Conservation (phyloP, 2,329 filamentous ascomycete species). For the Fusarium sp. region DNA sequence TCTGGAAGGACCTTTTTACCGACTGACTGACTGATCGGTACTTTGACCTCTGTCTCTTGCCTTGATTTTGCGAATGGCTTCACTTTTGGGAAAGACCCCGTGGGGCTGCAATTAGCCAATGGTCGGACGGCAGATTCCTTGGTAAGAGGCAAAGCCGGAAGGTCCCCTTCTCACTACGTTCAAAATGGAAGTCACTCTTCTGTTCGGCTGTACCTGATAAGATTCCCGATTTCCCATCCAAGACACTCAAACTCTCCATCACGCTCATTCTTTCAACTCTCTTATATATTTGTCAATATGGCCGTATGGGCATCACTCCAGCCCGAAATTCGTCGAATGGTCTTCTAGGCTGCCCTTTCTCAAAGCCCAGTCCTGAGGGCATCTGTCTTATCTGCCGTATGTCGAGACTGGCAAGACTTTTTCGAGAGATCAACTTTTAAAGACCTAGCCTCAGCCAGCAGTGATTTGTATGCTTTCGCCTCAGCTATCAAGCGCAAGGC, state of each 20-base stretch:
- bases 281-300: background rate
- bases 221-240: background rate
- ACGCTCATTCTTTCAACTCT: background rate
- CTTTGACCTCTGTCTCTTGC: background rate
- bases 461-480: background rate
- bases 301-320: background rate
- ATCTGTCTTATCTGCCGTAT: constrained; percentile 12
- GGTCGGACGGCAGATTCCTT: background rate
- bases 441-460: background rate
- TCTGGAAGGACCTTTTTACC: background rate
- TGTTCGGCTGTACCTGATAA: background rate
- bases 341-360: background rate
- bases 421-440: constrained; percentile 15
- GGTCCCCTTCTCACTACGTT: background rate
- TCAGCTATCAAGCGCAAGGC: background rate
- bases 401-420: constrained; percentile 20
- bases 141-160: background rate
- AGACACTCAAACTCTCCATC: background rate
- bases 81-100: background rate
- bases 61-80: background rate
- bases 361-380: background rate
- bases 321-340: constrained; percentile 9
- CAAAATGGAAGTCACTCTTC: background rate
- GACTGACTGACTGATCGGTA: too few species aligned
- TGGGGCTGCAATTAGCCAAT: background rate